These are phyloP conservation scores for Trametes sp. DNA, from an alignment of 1,284 basidiomycete species.

Conservation along the genomic window DNA sequence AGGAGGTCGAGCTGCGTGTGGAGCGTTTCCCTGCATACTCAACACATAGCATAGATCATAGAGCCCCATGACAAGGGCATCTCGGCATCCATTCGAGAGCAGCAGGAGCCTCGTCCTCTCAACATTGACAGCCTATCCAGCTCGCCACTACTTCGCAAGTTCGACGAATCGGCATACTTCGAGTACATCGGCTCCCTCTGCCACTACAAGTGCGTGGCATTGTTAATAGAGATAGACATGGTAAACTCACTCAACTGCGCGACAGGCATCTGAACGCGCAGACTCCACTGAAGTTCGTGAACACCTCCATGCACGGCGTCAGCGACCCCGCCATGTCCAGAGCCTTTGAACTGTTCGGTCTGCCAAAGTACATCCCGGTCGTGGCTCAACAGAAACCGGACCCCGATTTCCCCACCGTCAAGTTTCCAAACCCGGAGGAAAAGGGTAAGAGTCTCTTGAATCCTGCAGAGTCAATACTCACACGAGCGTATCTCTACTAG, in stretches of 20 bases:
- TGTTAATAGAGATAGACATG: neutral
- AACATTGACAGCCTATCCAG: slow-evolving; percentile 38
- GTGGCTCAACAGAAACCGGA: slow-evolving; percentile 72
- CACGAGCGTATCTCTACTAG: slow-evolving; percentile 8
- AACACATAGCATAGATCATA: slow-evolving; percentile 65
- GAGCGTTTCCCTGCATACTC: no score
- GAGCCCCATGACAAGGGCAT: slow-evolving; percentile 83
- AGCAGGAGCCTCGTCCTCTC: slow-evolving; percentile 66
- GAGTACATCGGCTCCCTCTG: slow-evolving; percentile 51
- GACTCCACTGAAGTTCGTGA: slow-evolving; percentile 58
- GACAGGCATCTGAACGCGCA: slow-evolving; percentile 43
- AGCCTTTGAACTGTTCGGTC: slow-evolving; percentile 66
- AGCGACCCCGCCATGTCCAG: slow-evolving; percentile 66
- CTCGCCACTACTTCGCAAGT: slow-evolving; percentile 23
- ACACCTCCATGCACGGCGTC: slow-evolving; percentile 90
- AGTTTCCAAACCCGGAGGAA: slow-evolving; percentile 89
- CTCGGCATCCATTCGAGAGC: slow-evolving; percentile 64
- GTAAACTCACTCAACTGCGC: neutral
- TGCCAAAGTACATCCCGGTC: slow-evolving; percentile 66
- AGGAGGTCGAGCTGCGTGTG: neutral
- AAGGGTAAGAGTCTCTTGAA: slow-evolving; percentile 57
- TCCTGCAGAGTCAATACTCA: neutral
- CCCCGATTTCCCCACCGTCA: slow-evolving; percentile 84
- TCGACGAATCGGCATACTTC: slow-evolving; percentile 58
- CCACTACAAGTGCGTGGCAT: slow-evolving; percentile 48